A percentile compares a stretch with the other conserved stretches of the same genome.
phyloP scores from a whole-genome alignment of 2,329 filamentous ascomycete genomes.

The Fusarium paranaense region DNA sequence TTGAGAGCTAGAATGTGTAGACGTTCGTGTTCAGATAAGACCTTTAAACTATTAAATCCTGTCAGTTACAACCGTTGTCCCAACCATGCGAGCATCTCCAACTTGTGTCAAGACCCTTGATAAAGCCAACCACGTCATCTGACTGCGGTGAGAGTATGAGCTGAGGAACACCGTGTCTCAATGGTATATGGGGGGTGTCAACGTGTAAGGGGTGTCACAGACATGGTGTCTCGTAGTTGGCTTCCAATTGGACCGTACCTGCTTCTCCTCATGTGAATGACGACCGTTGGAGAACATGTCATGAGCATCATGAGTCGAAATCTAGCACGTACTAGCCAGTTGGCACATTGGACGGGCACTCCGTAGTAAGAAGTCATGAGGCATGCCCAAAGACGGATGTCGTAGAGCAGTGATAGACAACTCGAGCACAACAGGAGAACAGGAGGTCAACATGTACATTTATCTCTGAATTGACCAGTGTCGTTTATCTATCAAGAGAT shows the following conservation, averaged over 20 bases:
- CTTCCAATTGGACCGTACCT: not conserved
- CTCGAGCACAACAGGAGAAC: not conserved
- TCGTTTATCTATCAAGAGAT: not conserved
- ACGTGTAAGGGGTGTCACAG: not conserved
- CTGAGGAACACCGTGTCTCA: not conserved
- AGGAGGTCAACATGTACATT: not conserved
- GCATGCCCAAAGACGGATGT: not conserved
- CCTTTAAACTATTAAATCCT: not conserved
- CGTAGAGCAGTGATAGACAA: not conserved
- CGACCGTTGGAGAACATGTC: not conserved
- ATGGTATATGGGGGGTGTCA: not conserved
- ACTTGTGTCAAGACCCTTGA: not conserved
- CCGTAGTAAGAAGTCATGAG: not conserved
- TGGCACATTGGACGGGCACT: not conserved
- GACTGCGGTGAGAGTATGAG: not conserved
- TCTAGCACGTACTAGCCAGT: not conserved
- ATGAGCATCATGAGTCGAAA: not conserved
- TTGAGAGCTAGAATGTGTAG: not conserved
- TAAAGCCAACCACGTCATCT: not conserved
- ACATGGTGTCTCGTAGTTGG: not conserved
- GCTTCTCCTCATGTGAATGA: not conserved
- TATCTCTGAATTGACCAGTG: not conserved
- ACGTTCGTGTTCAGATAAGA: slow-evolving; percentile 7
- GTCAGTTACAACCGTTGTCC: not conserved
- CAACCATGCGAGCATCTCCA: not conserved